Conservation (phyloP, 257 asterid genomes). For the Misopates orontium region DNA sequence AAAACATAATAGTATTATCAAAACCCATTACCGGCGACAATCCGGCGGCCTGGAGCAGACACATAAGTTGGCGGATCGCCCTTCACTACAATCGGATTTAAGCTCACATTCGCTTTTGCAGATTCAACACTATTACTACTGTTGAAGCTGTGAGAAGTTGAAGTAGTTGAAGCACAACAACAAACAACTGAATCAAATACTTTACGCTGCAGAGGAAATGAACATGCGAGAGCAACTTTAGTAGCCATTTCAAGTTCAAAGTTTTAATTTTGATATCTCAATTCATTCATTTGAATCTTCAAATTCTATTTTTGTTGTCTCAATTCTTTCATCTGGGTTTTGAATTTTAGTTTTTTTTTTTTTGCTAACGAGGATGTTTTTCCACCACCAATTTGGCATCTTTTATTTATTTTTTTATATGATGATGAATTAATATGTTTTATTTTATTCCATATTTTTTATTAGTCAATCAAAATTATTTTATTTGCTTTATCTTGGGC, state of each 20-base stretch:
- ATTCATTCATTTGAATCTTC: conserved; percentile 15
- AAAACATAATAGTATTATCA: no score
- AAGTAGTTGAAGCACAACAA: conserved; percentile 43
- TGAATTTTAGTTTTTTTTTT: no score
- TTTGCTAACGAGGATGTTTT: conserved; percentile 12
- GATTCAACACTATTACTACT: conserved; percentile 10
- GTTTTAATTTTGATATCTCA: no score
- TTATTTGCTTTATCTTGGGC: no score
- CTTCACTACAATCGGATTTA: conserved; percentile 63
- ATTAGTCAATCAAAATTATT: no score
- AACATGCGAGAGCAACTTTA: conserved; percentile 46
- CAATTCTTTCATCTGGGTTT: not conserved
- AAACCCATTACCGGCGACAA: conserved; percentile 94
- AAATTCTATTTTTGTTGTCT: not conserved
- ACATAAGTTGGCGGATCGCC: conserved; percentile 95
- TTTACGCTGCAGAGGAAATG: conserved; percentile 41
- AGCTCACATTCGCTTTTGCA: conserved; percentile 26
- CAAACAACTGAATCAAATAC: conserved; percentile 17
- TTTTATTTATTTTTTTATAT: not conserved
- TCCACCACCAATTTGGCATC: conserved; percentile 31
- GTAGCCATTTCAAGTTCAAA: no score
- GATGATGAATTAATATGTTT: not conserved
- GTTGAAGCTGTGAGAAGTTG: conserved; percentile 30
- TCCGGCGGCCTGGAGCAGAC: conserved; percentile 91
- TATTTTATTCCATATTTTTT: no score